Base-by-base conservation (phyloP, 2,329 filamentous ascomycete species). In the Cercospora janseana region DNA sequence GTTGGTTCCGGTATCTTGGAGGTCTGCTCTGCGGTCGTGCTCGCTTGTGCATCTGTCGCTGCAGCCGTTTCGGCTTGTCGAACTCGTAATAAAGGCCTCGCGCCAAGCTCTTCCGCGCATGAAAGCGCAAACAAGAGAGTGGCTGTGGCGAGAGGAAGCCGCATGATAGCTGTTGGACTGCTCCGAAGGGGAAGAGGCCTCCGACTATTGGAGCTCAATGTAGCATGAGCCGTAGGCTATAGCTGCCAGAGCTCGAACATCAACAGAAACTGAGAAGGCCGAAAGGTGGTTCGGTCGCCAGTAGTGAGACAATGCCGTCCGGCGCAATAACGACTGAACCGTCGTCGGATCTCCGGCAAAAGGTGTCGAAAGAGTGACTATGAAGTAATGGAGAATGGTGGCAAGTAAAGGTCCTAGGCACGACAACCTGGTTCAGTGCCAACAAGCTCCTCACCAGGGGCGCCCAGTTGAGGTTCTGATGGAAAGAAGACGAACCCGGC, bases 241-340 rank as follows among this genome's bases (percentile, higher is more conserved):
- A 13, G 32, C 26, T 16, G 24, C 23, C 34, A 21, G 32, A 28
- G 44, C 21, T 37, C 9, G 31, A 34, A 12, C 35, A 38, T 38
- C 21, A 38, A 38, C 32, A 28, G 18, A 44, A 21, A 44, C 20
- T 18, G 31, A 21, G 32, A 3, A 16, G 20, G 16, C 31, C 38
- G 37, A 42, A 43, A 49, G 46, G 37, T 42, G 46, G 46, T 28
- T 49, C 37, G 37, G 46, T 34, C 16, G 28, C 46, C 46, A 49
- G 46, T 42, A 29, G 38, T 43, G 10, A 26, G 44, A 21, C 16
- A 32, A 35, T 21, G 46, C 28, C 46, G 46, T 26, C 35, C 28
- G 37, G 46, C 20, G 15, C 13, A 26, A 18, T 12, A 43, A 27
- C 21, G 27, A 24, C 21, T 24, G 15, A n/a, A 37, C 18, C 15